phyloP scores from a whole-genome alignment of 1,284 basidiomycete species.

The Apiotrichum siamense region DNA sequence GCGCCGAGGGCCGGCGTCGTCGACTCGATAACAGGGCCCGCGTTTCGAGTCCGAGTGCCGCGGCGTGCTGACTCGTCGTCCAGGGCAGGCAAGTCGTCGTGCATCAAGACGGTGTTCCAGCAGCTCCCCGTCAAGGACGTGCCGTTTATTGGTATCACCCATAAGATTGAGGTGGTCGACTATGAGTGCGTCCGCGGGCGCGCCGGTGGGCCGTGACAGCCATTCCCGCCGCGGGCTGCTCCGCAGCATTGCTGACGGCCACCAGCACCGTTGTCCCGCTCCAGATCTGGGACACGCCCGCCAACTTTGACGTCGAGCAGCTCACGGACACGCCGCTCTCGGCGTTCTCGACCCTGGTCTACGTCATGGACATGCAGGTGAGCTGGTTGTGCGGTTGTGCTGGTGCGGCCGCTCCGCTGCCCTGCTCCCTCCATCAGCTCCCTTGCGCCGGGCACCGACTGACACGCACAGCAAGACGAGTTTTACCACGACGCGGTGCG shows the following conservation, averaged over 20 bases:
- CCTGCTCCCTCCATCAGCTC: not conserved
- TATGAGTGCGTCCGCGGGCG: constrained; percentile 61
- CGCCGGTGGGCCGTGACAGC: not conserved
- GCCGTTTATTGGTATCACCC: constrained; percentile 84
- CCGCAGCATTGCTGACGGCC: not conserved
- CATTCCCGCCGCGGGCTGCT: not conserved
- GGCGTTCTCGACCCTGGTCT: constrained; percentile 75
- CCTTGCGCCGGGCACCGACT: not conserved
- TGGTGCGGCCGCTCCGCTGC: too few species aligned
- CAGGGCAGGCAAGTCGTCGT: constrained; percentile 89
- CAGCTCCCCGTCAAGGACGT: constrained; percentile 76
- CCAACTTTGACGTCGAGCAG: constrained; percentile 68
- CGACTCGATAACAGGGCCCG: too few species aligned
- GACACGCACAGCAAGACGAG: constrained; percentile 44
- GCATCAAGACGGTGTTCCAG: constrained; percentile 86
- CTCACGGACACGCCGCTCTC: constrained; percentile 61
- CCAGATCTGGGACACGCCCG: constrained; percentile 93
- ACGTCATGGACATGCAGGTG: constrained; percentile 95
- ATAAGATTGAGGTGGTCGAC: constrained; percentile 64
- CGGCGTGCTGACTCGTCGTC: not conserved
- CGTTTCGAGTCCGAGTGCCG: too few species aligned
- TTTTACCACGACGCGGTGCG: constrained; percentile 61
- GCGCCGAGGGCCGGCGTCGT: too few species aligned
- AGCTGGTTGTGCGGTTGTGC: constrained; percentile 45
- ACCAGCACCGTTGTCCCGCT: constrained; percentile 83